A percentile compares a stretch with the other conserved stretches of the same genome.
Evolutionary conservation across 23 red algal genomes (phyloP).

Genomic region (Rhodosorus marinus): DNA sequence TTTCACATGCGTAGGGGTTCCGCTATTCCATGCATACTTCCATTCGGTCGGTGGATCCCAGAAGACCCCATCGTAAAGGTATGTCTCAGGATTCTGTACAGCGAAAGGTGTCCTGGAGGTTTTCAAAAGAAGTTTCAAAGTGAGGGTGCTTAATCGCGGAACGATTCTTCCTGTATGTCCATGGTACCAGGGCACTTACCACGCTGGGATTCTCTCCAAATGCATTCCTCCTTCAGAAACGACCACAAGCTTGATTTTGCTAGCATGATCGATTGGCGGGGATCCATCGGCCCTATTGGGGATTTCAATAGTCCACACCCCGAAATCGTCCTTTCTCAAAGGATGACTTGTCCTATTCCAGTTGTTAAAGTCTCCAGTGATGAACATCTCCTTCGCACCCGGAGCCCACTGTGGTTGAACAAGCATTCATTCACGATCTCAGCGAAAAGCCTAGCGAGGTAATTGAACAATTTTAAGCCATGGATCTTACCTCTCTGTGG

Average conservation of each 20-base stretch:
- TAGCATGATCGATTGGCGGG: constrained; percentile 39
- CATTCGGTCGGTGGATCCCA: constrained; percentile 67
- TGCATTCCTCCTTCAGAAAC: constrained; percentile 54
- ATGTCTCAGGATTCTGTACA: constrained; percentile 67
- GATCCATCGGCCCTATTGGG: constrained; percentile 60
- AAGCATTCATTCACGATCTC: too few species aligned
- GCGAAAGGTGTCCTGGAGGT: constrained; percentile 49
- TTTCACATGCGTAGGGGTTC: constrained; percentile 26
- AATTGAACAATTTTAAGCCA: too few species aligned
- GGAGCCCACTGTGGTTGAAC: too few species aligned
- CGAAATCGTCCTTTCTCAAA: constrained; percentile 51
- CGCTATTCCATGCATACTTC: constrained; percentile 62
- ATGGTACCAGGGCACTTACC: too few species aligned
- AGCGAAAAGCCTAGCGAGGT: too few species aligned
- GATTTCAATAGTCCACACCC: constrained; percentile 56
- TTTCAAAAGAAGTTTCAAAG: too few species aligned
- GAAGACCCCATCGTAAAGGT: constrained; percentile 83
- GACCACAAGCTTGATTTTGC: constrained; percentile 69
- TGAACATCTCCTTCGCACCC: constrained; percentile 48
- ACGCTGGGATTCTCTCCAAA: constrained; percentile 92
- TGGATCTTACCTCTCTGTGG: too few species aligned
- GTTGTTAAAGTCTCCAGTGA: constrained; percentile 93
- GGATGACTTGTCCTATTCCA: constrained; percentile 50
- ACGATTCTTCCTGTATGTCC: too few species aligned
- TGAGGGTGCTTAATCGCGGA: too few species aligned